Base-by-base conservation (phyloP, 129 eudicot species). In the Solidago caesia region DNA sequence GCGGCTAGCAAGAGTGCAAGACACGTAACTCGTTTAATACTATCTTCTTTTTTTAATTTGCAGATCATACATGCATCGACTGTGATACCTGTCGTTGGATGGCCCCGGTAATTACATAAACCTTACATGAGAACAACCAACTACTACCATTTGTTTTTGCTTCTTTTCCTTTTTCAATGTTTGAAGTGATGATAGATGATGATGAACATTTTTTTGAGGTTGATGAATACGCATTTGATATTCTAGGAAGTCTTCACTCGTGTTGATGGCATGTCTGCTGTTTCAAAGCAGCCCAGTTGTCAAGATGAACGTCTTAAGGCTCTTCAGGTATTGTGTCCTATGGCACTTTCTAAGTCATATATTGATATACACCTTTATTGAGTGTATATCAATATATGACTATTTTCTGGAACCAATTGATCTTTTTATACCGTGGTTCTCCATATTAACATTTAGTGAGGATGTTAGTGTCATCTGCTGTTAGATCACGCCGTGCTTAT, bases 71-170 rank as follows among this genome's bases (percentile, higher is more conserved):
- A 16, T 89, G 96, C 84, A 89, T 89, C 51, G 92, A 89, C 72
- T 89, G 96, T 76, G 96, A 87, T 68, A 89, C 96, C 43, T 89
- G 96, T 65, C 89, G 90, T 47, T 89, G 92, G 92, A 89, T 89
- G 96, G 96, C 96, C 53, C 96, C 96, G 77, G 96, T 89, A 80
- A 46, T 55, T 67, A 48, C 55, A 15, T 11, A 8, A 53, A 52
- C 9, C 42, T 39, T 33, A 49, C 51, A 15, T 51, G 26, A 3
- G 13, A 73, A 74, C 29, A 61, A 47, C 5, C 39, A 13, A 29
- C 39, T 29, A 29, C 39, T 29, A 2, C 39, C 39, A 29, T 29
- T 44, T 14, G 27, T 67, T 10, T 29, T 45, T 5, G 15, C 26
- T n/a, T 6, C 21, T 59, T 41, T n/a, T 55, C 26, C 7, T 9